Conservation (phyloP, 2,329 filamentous ascomycete species). For the Atkinsonella texensis region DNA sequence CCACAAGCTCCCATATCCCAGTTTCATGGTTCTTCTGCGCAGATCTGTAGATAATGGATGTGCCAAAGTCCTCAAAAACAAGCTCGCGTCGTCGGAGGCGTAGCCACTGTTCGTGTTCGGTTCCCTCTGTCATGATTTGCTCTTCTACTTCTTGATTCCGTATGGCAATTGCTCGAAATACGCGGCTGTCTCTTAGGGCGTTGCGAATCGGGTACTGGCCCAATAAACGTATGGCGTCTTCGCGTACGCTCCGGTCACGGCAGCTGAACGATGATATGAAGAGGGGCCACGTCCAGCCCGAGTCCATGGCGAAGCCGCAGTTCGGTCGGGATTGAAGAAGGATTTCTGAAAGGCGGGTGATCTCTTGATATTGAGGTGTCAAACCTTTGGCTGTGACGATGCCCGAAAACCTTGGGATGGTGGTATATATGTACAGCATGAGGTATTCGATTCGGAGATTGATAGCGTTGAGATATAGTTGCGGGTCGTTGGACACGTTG, state of each 20-base stretch:
- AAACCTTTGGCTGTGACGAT: constrained; percentile 23
- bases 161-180: constrained; percentile 26
- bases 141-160: constrained; percentile 25
- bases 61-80: constrained; percentile 26
- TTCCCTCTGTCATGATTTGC: constrained; percentile 19
- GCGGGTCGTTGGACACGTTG: constrained; percentile 13
- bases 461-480: constrained; percentile 23
- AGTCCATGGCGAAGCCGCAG: constrained; percentile 33
- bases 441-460: constrained; percentile 31
- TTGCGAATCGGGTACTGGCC: constrained; percentile 29
- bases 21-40: constrained; percentile 18
- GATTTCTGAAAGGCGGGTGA: constrained; percentile 25
- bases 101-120: constrained; percentile 25
- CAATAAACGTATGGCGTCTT: constrained; percentile 28
- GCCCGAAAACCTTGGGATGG: constrained; percentile 25
- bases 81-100: constrained; percentile 25
- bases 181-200: constrained; percentile 29
- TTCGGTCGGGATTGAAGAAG: constrained; percentile 23
- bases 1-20: constrained; percentile 24
- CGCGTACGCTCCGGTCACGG: constrained; percentile 24
- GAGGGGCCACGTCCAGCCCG: constrained; percentile 33
- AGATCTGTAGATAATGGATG: constrained; percentile 25
- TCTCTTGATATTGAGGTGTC: constrained; percentile 30
- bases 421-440: constrained; percentile 27
- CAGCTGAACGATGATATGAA: constrained; percentile 30